phyloP scores from a whole-genome alignment of 2,329 filamentous ascomycete species.

The Arthrobotrys sphaeroides region DNA sequence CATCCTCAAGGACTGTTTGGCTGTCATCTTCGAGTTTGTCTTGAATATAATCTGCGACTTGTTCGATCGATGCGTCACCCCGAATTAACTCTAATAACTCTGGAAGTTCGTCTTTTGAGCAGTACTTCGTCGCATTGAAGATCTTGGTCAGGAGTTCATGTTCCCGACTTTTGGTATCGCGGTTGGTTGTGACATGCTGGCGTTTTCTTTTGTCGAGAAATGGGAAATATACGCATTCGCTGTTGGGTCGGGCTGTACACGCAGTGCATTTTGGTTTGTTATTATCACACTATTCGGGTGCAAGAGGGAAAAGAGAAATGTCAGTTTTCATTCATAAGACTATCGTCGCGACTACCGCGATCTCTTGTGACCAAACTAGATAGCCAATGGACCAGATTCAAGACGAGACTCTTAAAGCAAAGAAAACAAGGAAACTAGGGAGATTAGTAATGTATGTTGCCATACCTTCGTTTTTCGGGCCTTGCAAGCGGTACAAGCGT shows the following conservation, averaged over 20 bases:
- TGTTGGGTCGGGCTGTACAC: slow-evolving; percentile 39
- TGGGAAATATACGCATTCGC: slow-evolving; percentile 48
- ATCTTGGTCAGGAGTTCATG: slow-evolving; percentile 35
- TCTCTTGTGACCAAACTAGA: slow-evolving; percentile 1
- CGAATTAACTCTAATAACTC: slow-evolving; percentile 31
- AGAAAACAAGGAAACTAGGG: neutral
- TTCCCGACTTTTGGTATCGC: slow-evolving; percentile 27
- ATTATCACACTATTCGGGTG: slow-evolving; percentile 46
- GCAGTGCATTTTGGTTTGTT: slow-evolving; percentile 51
- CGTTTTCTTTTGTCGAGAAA: slow-evolving; percentile 52
- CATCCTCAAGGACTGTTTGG: neutral
- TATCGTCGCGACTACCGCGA: neutral
- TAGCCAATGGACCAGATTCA: neutral
- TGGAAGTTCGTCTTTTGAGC: slow-evolving; percentile 45
- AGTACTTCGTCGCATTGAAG: slow-evolving; percentile 48
- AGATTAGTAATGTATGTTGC: neutral
- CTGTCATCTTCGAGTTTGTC: slow-evolving; percentile 24
- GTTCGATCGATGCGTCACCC: slow-evolving; percentile 35
- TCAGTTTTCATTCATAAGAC: slow-evolving; percentile 12
- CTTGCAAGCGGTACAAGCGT: slow-evolving; percentile 50
- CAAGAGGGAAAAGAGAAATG: neutral
- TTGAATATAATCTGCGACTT: slow-evolving; percentile 38
- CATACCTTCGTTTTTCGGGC: slow-evolving; percentile 52
- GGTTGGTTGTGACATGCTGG: slow-evolving; percentile 18
- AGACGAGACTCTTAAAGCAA: neutral